Percentiles rank a stretch among this genome's conserved stretches.
phyloP scores from a whole-genome alignment of 1,139 yeast genomes.

The Geotrichum siamense region DNA sequence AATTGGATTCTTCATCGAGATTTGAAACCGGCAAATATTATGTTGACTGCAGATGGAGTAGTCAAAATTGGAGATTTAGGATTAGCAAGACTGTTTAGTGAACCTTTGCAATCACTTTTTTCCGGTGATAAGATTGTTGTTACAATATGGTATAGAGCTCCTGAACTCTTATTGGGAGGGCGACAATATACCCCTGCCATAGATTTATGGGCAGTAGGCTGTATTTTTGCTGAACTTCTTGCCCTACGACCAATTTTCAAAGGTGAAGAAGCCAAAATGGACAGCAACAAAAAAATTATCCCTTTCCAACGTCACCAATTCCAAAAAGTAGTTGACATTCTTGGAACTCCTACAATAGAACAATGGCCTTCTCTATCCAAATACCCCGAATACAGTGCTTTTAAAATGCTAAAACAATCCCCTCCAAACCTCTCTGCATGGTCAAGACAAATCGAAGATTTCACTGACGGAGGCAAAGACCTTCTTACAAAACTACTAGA shows the following conservation, averaged over 20 bases:
- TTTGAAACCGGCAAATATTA: conserved; percentile 93
- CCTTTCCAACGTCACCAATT: conserved; percentile 93
- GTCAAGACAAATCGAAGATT: conserved; percentile 56
- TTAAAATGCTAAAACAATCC: conserved; percentile 56
- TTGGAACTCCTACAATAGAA: conserved; percentile 74
- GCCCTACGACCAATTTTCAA: conserved; percentile 89
- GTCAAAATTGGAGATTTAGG: conserved; percentile 97
- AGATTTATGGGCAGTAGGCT: conserved; percentile 96
- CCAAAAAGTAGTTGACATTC: conserved; percentile 78
- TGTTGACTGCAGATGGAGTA: conserved; percentile 84
- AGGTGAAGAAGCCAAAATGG: conserved; percentile 94
- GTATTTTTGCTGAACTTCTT: conserved; percentile 85
- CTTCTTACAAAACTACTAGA: conserved; percentile 58
- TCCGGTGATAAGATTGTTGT: conserved; percentile 97
- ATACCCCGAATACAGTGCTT: conserved; percentile 76
- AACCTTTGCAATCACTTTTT: conserved; percentile 81
- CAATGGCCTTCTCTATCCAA: conserved; percentile 72
- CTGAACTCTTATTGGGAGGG: conserved; percentile 84
- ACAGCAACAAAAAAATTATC: conserved; percentile 70
- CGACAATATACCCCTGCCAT: conserved; percentile 93
- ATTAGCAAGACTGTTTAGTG: conserved; percentile 80
- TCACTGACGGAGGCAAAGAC: conserved; percentile 48
- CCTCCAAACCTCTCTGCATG: conserved; percentile 69
- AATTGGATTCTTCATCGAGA: conserved; percentile 96
- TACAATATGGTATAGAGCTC: conserved; percentile 97